Conservation (phyloP, 2,329 filamentous ascomycete species). For the Neonectria ditissima region DNA sequence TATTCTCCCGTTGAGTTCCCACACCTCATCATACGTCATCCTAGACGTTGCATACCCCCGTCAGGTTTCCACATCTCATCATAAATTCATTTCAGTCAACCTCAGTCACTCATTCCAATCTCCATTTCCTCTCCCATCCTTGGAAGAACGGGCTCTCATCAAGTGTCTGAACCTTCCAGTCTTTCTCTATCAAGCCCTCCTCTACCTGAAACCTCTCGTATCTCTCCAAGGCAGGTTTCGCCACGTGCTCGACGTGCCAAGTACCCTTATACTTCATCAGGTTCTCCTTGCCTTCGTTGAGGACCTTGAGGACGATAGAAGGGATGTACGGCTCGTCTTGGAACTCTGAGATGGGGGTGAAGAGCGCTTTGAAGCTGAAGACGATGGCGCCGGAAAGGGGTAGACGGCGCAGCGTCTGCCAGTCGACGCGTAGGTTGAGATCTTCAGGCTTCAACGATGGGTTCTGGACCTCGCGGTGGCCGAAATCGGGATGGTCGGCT, state of each 20-base stretch:
- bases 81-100: not conserved
- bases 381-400: constrained; percentile 80
- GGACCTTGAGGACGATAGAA: constrained; percentile 72
- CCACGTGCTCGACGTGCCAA: constrained; percentile 82
- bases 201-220: constrained; percentile 76
- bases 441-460: constrained; percentile 67
- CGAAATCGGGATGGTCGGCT: constrained; percentile 73
- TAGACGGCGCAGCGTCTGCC: constrained; percentile 85
- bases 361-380: constrained; percentile 91
- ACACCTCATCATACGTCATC: not conserved
- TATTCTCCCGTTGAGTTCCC: not conserved
- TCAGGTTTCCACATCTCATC: not conserved
- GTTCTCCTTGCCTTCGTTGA: constrained; percentile 70
- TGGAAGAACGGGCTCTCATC: constrained; percentile 81
- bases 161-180: constrained; percentile 77
- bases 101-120: not conserved
- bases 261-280: constrained; percentile 86
- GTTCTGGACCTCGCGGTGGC: constrained; percentile 69
- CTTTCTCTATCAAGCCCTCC: constrained; percentile 67
- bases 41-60: not conserved
- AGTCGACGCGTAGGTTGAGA: constrained; percentile 81
- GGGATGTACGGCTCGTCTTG: constrained; percentile 80
- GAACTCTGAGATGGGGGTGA: constrained; percentile 79
- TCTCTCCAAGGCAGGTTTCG: constrained; percentile 71
- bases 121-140: constrained; percentile 67